Percentiles rank a stretch among this genome's conserved stretches.
Conservation (phyloP, 2,329 filamentous ascomycete genomes). For the Mycosphaerella sp. region DNA sequence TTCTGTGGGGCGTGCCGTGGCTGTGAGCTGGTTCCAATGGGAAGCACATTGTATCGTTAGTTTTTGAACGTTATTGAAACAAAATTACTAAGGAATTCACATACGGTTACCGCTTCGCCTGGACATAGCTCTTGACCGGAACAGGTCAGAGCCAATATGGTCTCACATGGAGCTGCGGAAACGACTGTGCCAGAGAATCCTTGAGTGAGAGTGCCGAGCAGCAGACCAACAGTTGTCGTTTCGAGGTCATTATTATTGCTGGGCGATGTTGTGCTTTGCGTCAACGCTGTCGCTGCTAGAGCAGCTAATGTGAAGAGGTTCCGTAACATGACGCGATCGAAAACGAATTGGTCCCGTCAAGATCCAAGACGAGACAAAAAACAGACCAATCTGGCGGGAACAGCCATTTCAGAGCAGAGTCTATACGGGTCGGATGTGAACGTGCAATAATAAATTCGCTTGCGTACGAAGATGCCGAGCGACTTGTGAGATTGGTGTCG, state of each 20-base stretch:
- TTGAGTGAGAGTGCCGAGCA: slow-evolving; percentile 5
- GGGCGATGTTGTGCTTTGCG: slow-evolving; percentile 1
- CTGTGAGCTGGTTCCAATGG: slow-evolving; percentile 3
- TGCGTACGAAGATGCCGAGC: not conserved
- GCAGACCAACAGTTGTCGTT: slow-evolving; percentile 1
- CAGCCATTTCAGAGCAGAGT: too few species aligned
- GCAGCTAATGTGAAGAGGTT: not conserved
- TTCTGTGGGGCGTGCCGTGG: slow-evolving; percentile 11
- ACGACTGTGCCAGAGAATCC: slow-evolving; percentile 8
- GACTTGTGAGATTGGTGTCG: not conserved
- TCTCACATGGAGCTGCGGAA: slow-evolving; percentile 9
- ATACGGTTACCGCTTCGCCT: not conserved
- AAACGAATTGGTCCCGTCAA: not conserved
- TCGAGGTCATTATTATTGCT: not conserved
- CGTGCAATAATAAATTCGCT: not conserved
- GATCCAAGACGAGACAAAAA: not conserved
- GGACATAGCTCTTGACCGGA: slow-evolving; percentile 5
- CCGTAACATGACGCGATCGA: not conserved
- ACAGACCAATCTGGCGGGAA: not conserved
- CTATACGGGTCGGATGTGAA: not conserved
- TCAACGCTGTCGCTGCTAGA: not conserved
- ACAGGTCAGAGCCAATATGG: slow-evolving; percentile 1
- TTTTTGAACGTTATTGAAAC: not conserved
- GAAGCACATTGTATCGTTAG: not conserved
- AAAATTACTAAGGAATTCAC: not conserved